Base-by-base conservation (phyloP, 2,329 filamentous ascomycete species). In the Ophiocordyceps camponoti-rufipedis region DNA sequence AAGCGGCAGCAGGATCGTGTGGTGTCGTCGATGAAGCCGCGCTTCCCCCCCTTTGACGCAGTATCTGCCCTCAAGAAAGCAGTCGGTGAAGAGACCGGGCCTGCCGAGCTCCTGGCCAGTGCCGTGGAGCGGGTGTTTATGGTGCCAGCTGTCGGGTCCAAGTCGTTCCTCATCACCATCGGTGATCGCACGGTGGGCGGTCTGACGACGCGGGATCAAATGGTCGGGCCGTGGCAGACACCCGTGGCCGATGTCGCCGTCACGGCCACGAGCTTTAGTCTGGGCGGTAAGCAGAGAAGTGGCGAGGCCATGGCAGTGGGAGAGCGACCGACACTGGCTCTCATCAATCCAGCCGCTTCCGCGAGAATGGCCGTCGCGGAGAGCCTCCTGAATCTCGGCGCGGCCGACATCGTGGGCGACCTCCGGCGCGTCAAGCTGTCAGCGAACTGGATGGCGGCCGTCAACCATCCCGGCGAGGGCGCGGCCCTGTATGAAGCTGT, bases 371-470 rank as follows among this genome's bases (percentile, higher is more conserved):
- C 91, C 2, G 88, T 98, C 48, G 88, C 82, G 1, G 91, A 98
- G 65, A 86, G 84, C 48, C 69, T 98, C 48, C 80, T 94, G 75
- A 98, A 98, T 62, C 70, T 98, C 48, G 87, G 85, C 35, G 91
- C 91, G 46, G 85, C 72, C 29, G 71, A 76, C 48, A 68, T 76
- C 48, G 73, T 80, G 46, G 83, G 82, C 42, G 78, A 84, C 46
- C 68, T 96, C 44, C 75, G 75, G 48, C 79, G 85, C 41, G 80
- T 96, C 49, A 82, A 89, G 59, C 74, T 96, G 10, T 95, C 88
- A 3, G 89, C 89, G 44, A 96, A 98, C 66, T 98, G 89, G 89
- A 96, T 96, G 91, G 88, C 87, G 3, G 89, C 89, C n/a, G 85
- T 88, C 49, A 87, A 80, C 58, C 87, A 95, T 60, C 81, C 85